Evolutionary conservation across 352 stramenopile species (phyloP).

Genomic region (Pythium folliculosum): DNA sequence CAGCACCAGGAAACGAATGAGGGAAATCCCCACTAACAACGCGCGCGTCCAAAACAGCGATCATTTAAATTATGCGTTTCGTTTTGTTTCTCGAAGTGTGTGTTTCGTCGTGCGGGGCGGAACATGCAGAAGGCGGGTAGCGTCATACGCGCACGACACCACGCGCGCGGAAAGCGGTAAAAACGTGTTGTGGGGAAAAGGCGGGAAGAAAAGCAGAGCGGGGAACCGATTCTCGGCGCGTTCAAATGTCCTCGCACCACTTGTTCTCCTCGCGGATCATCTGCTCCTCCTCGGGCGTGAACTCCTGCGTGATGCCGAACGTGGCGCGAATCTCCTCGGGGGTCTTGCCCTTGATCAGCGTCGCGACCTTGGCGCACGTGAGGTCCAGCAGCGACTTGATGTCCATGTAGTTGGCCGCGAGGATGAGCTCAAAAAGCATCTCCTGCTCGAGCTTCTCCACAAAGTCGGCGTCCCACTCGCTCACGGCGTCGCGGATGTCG

Average conservation of each 20-base stretch:
- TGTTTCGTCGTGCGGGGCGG: neutral
- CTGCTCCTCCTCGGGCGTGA: constrained; percentile 67
- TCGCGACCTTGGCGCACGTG: constrained; percentile 56
- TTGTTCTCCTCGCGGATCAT: constrained; percentile 73
- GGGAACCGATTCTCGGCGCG: neutral
- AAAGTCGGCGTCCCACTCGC: constrained; percentile 63
- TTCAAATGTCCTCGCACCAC: constrained; percentile 55
- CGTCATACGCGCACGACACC: neutral
- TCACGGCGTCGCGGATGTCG: constrained; percentile 47
- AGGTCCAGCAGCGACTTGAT: constrained; percentile 69
- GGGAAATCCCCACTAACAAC: neutral
- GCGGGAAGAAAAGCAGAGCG: neutral
- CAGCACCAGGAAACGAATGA: neutral
- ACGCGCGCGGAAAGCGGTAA: neutral
- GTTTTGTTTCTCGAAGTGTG: neutral
- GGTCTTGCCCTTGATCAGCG: constrained; percentile 68
- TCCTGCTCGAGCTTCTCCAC: constrained; percentile 51
- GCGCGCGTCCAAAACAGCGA: constrained; percentile 3
- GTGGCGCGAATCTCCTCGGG: constrained; percentile 62
- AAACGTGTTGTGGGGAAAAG: neutral
- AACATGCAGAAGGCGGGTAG: neutral
- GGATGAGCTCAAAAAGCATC: constrained; percentile 66
- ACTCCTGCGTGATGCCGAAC: constrained; percentile 59
- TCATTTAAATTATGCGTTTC: constrained; percentile 21
- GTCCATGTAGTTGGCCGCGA: constrained; percentile 72